A percentile compares a stretch with the other conserved stretches of the same genome.
Evolutionary conservation across 2,329 filamentous ascomycete genomes (phyloP).

Genomic region (Paraphaeosphaeria minitans): DNA sequence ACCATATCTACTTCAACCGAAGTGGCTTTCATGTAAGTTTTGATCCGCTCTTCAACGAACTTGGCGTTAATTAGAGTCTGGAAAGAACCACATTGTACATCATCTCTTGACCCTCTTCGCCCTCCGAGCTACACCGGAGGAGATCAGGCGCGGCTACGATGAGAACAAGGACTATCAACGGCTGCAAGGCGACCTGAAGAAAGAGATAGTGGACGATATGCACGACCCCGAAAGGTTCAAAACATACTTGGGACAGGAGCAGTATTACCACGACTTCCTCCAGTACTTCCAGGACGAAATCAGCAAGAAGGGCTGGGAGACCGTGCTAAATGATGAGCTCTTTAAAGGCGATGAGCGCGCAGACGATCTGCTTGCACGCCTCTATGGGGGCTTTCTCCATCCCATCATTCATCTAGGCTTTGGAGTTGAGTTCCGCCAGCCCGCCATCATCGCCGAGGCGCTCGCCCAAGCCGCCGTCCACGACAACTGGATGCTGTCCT

Average conservation of each 20-base stretch:
- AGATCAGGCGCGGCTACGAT: conserved; percentile 69
- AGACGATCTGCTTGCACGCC: conserved; percentile 70
- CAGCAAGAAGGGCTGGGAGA: conserved; percentile 64
- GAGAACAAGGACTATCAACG: conserved; percentile 71
- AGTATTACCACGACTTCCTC: conserved; percentile 75
- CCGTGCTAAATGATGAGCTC: conserved; percentile 68
- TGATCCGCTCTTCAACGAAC: background rate
- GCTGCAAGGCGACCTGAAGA: conserved; percentile 54
- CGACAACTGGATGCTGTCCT: conserved; percentile 58
- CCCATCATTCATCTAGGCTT: conserved; percentile 86
- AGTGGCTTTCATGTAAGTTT: conserved; percentile 68
- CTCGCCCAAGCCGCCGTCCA: conserved; percentile 80
- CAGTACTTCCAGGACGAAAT: conserved; percentile 78
- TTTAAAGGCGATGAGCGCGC: conserved; percentile 69
- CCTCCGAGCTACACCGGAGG: conserved; percentile 66
- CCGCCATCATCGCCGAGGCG: conserved; percentile 78
- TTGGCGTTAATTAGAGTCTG: background rate
- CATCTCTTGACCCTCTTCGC: conserved; percentile 78
- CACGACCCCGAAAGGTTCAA: conserved; percentile 62
- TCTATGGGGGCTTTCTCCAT: conserved; percentile 75
- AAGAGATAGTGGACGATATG: conserved; percentile 61
- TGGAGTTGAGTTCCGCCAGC: conserved; percentile 81
- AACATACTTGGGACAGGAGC: conserved; percentile 65
- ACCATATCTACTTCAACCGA: conserved; percentile 82
- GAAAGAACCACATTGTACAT: conserved; percentile 74